Evolutionary conservation across 2,329 filamentous ascomycete species (phyloP).

Genomic region (Scedosporium aurantiacum): DNA sequence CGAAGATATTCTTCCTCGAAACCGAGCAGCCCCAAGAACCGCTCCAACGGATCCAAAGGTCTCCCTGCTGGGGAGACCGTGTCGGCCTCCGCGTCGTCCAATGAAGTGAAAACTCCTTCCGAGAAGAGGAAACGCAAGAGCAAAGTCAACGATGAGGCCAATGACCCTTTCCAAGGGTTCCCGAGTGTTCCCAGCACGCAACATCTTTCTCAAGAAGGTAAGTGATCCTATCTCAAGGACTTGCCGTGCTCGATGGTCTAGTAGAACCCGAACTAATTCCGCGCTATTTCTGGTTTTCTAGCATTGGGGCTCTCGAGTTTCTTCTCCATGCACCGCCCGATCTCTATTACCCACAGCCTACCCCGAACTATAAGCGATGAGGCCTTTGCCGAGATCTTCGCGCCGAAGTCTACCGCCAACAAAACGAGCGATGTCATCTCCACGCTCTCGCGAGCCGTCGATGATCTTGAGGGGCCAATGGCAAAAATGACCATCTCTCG

Average conservation of each 20-base stretch:
- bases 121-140: slow-evolving; percentile 49
- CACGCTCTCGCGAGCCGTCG: slow-evolving; percentile 50
- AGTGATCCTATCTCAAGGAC: slow-evolving; percentile 5
- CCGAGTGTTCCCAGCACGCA: slow-evolving; percentile 67
- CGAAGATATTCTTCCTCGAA: slow-evolving; percentile 50
- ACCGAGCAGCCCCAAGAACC: slow-evolving; percentile 49
- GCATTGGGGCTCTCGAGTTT: slow-evolving; percentile 84
- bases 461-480: slow-evolving; percentile 49
- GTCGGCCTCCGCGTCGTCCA: slow-evolving; percentile 32
- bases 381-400: slow-evolving; percentile 78
- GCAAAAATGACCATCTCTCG: slow-evolving; percentile 35
- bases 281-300: slow-evolving; percentile 24
- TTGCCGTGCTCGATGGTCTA: not conserved
- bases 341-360: slow-evolving; percentile 75
- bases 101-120: slow-evolving; percentile 30
- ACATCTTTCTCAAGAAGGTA: slow-evolving; percentile 58
- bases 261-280: not conserved
- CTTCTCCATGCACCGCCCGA: slow-evolving; percentile 90
- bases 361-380: slow-evolving; percentile 61
- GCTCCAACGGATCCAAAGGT: slow-evolving; percentile 27
- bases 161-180: slow-evolving; percentile 43
- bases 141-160: slow-evolving; percentile 36
- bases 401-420: slow-evolving; percentile 37
- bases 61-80: slow-evolving; percentile 38
- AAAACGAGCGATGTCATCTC: slow-evolving; percentile 53